Evolutionary conservation across 1,284 basidiomycete genomes (phyloP).

Genomic region (Peniophora sp.): DNA sequence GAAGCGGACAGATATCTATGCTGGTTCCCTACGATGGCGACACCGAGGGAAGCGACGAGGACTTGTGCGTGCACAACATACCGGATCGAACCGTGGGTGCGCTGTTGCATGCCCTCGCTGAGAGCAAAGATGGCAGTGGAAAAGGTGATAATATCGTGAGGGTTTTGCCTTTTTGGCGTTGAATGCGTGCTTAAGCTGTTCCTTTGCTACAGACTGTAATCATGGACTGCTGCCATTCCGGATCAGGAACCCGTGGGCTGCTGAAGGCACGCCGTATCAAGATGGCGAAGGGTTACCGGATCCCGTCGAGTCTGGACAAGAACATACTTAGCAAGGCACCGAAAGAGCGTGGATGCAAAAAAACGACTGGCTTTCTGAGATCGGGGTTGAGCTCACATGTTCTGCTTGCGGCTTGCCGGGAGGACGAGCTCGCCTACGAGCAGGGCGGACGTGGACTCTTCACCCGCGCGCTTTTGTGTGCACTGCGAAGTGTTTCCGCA

Average conservation of each 20-base stretch:
- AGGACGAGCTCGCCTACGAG: conserved; percentile 22
- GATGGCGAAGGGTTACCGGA: conserved; percentile 6
- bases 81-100: conserved; percentile 15
- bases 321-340: conserved; percentile 8
- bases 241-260: conserved; percentile 17
- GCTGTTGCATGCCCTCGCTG: too few species aligned
- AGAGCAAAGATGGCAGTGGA: too few species aligned
- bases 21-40: neutral
- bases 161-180: too few species aligned
- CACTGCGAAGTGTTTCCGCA: conserved; percentile 13
- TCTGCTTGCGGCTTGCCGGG: conserved; percentile 28
- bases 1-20: neutral
- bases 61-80: too few species aligned
- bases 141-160: too few species aligned
- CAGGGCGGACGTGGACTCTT: conserved; percentile 20
- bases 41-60: too few species aligned
- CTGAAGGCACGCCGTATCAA: conserved; percentile 12
- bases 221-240: conserved; percentile 30
- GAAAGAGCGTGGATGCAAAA: conserved; percentile 6
- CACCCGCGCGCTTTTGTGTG: conserved; percentile 19
- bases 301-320: conserved; percentile 15
- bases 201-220: too few species aligned
- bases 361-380: conserved; percentile 15
- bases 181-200: too few species aligned
- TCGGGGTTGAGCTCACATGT: conserved; percentile 23